Evolutionary conservation across 257 asterid genomes (phyloP), one percentile per base, ranked within the genome.

Genomic region (Jacaranda copaia): DNA sequence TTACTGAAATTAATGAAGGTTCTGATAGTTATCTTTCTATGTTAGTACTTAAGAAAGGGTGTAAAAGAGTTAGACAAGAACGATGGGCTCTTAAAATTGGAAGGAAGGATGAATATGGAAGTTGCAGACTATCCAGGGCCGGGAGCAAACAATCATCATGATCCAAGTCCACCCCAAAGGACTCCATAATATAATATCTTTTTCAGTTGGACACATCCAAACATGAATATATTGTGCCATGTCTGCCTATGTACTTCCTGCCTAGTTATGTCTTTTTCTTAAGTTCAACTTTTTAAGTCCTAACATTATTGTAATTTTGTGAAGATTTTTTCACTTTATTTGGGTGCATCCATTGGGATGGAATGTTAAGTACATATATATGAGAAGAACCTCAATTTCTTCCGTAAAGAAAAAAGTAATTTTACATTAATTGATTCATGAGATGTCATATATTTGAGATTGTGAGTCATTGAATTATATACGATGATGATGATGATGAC

Each of bases 71-170:
- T 8, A 18, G 75, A 40, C 40, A 58, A 35, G 6, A 49, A 55
- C 14, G 63, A 43, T 1, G 77, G 42, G 36, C 14, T 43, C 1
- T 12, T 14, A 45, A 35, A 32, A 43, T 8, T 35, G 62, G 79
- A 68, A 73, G 19, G 85, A 71, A 77, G 89, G 68, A 75, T 80
- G 80, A 43, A 8, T 36, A 55, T 85, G 9, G 75, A 83, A 56
- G 68, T 85, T 18, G 43, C 71, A 16, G 89, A 85, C 69, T 85
- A 85, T 72, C 70, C 82, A 55, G 89, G 78, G n/a, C 43, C 87
- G 8, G 89, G 89, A 70, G 85, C 89, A 14, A 85, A 85, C 77
- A 45, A 7, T 14, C 38, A 73, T 77, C 85, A 80, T 61, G 87
- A 80, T 53, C 88, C 88, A 6, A 52, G 4, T 12, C 64, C 83